Conservation (phyloP, 2,329 filamentous ascomycete genomes). For the Aspergillus piperis region DNA sequence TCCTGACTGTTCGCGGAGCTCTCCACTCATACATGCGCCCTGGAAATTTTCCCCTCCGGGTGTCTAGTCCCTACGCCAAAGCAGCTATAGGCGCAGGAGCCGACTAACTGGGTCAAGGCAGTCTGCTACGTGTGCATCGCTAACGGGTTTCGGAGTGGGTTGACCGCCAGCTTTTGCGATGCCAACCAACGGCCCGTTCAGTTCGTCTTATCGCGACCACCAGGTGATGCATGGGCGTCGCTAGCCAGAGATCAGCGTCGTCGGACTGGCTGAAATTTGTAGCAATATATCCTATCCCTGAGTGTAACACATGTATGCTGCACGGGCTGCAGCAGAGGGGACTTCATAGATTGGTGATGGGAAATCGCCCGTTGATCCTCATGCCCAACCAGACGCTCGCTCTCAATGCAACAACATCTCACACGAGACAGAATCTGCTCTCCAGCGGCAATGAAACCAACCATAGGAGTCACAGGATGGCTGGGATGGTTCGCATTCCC, state of each 20-base stretch:
- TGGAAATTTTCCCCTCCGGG: not conserved
- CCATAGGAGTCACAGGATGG: constrained; percentile 4
- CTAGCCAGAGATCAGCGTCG: not conserved
- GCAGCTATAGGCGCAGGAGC: constrained; percentile 20
- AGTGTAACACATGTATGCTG: not conserved
- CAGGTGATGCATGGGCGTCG: not conserved
- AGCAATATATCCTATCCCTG: not conserved
- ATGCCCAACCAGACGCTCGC: not conserved
- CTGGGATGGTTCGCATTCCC: constrained; percentile 6
- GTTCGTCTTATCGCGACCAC: constrained; percentile 8
- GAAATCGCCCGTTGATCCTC: not conserved
- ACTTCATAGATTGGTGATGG: not conserved
- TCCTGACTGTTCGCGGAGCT: not conserved
- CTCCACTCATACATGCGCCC: not conserved
- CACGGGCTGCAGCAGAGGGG: not conserved
- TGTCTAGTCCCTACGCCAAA: constrained; percentile 10
- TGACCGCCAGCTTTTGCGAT: constrained; percentile 21
- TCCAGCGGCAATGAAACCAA: constrained; percentile 1
- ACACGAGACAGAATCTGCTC: not conserved
- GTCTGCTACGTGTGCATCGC: constrained; percentile 38
- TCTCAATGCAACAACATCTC: not conserved
- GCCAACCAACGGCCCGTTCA: constrained; percentile 13
- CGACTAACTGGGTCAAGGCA: constrained; percentile 25
- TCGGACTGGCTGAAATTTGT: not conserved
- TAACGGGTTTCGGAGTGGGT: constrained; percentile 29